These are phyloP conservation scores for Colletotrichum liaoningense DNA, from an alignment of 2,329 filamentous ascomycete genomes.

Conservation along the genomic window DNA sequence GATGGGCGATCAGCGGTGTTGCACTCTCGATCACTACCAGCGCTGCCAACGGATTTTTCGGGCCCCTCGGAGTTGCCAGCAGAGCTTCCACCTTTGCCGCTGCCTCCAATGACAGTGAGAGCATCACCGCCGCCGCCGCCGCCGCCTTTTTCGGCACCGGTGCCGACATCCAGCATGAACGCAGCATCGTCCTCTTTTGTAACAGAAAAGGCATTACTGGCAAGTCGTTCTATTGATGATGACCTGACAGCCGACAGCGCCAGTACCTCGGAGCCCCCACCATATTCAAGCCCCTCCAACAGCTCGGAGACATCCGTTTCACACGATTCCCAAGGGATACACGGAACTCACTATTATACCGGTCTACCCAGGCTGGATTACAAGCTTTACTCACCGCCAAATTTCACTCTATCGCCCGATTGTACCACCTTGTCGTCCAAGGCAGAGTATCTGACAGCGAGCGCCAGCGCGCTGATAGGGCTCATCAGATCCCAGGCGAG, in stretches of 20 bases:
- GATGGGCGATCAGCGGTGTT: background rate
- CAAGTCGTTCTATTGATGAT: background rate
- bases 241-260: background rate
- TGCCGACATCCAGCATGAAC: background rate
- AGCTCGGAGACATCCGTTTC: slow-evolving; percentile 29
- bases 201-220: slow-evolving; percentile 5
- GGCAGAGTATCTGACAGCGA: slow-evolving; percentile 60
- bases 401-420: slow-evolving; percentile 63
- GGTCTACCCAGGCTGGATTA: slow-evolving; percentile 63
- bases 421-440: slow-evolving; percentile 58
- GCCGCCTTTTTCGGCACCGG: background rate
- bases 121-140: background rate
- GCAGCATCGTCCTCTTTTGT: background rate
- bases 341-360: slow-evolving; percentile 52
- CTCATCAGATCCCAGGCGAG: slow-evolving; percentile 61
- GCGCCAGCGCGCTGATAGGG: slow-evolving; percentile 55
- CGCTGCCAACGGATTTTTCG: background rate
- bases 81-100: slow-evolving; percentile 1
- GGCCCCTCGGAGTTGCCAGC: background rate
- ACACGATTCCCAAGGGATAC: slow-evolving; percentile 19
- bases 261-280: slow-evolving; percentile 42
- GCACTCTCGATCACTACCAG: background rate
- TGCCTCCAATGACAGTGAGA: slow-evolving; percentile 8
- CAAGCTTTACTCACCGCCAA: slow-evolving; percentile 62
- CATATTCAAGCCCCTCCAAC: slow-evolving; percentile 48